A percentile compares a stretch with the other conserved stretches of the same genome.
Conservation (phyloP, 805 yeast genomes). For the Metschnikowia noctiluminum region DNA sequence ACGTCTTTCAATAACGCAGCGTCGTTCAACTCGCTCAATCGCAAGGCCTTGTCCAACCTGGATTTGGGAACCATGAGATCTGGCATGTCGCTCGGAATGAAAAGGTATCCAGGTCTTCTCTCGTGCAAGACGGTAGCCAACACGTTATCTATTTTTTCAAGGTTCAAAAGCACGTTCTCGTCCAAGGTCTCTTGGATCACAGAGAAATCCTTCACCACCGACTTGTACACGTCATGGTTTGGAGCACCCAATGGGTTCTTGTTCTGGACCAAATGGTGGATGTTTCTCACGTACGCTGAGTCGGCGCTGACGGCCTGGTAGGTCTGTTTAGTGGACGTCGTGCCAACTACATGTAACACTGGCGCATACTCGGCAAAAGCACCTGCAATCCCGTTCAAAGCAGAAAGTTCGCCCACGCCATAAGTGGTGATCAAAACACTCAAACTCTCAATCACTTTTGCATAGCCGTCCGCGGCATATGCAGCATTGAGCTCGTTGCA, state of each 20-base stretch:
- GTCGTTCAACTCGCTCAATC: constrained; percentile 15
- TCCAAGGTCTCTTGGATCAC: constrained; percentile 45
- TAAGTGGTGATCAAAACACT: constrained; percentile 70
- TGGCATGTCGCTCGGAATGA: constrained; percentile 69
- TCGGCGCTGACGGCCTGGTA: constrained; percentile 19
- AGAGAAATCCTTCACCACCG: constrained; percentile 56
- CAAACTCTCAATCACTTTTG: constrained; percentile 53
- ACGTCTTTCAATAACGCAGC: constrained; percentile 20
- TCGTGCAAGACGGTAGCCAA: constrained; percentile 50
- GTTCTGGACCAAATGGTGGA: constrained; percentile 62
- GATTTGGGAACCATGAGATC: constrained; percentile 30
- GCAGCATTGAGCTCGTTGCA: constrained; percentile 91
- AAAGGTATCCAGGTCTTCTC: constrained; percentile 80
- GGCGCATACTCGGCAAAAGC: constrained; percentile 81
- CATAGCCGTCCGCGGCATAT: constrained; percentile 88
- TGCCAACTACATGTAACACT: constrained; percentile 80
- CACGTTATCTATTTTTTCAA: constrained; percentile 61
- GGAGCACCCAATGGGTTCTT: constrained; percentile 48
- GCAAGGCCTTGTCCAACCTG: constrained; percentile 19
- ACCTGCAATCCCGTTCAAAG: constrained; percentile 79
- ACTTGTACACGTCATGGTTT: constrained; percentile 64
- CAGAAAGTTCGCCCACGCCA: constrained; percentile 89
- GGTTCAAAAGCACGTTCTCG: constrained; percentile 28
- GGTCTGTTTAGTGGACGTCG: constrained; percentile 30
- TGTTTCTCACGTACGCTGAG: constrained; percentile 20